phyloP scores from a whole-genome alignment of 2,329 filamentous ascomycete genomes.

The Coniochaeta pulveracea region DNA sequence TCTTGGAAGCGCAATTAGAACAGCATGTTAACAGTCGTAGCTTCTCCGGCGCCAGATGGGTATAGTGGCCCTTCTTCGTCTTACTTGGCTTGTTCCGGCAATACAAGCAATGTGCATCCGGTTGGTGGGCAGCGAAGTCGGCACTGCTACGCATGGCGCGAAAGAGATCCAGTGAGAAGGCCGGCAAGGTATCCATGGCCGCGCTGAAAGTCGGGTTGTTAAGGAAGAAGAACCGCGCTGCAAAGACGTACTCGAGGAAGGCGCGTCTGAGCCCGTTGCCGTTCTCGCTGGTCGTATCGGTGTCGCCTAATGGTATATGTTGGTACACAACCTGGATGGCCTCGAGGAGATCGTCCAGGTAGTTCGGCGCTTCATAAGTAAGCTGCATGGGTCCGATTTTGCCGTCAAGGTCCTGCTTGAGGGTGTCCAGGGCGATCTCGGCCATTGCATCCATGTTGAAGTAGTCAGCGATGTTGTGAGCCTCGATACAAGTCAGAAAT shows the following conservation, averaged over 20 bases:
- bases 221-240: conserved; percentile 10
- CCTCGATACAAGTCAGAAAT: conserved; percentile 10
- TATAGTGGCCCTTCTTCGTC: conserved; percentile 9
- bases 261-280: conserved; percentile 6
- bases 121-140: conserved; percentile 9
- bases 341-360: conserved; percentile 11
- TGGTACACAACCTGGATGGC: conserved; percentile 11
- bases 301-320: conserved; percentile 5
- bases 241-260: conserved; percentile 10
- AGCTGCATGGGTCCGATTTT: conserved; percentile 9
- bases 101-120: conserved; percentile 7
- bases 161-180: conserved; percentile 11
- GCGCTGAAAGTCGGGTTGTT: conserved; percentile 8
- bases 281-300: conserved; percentile 1
- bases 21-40: conserved; percentile 5
- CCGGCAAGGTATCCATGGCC: conserved; percentile 9
- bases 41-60: conserved; percentile 9
- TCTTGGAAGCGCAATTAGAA: conserved; percentile 8
- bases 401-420: conserved; percentile 9
- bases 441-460: conserved; percentile 9
- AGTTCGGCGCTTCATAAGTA: conserved; percentile 7
- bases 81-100: conserved; percentile 8
- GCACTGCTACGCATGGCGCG: conserved; percentile 9
- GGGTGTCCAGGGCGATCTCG: conserved; percentile 10
- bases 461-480: conserved; percentile 12